Conservation (phyloP, 2,329 filamentous ascomycete genomes). For the Pyrenochaeta sp. region DNA sequence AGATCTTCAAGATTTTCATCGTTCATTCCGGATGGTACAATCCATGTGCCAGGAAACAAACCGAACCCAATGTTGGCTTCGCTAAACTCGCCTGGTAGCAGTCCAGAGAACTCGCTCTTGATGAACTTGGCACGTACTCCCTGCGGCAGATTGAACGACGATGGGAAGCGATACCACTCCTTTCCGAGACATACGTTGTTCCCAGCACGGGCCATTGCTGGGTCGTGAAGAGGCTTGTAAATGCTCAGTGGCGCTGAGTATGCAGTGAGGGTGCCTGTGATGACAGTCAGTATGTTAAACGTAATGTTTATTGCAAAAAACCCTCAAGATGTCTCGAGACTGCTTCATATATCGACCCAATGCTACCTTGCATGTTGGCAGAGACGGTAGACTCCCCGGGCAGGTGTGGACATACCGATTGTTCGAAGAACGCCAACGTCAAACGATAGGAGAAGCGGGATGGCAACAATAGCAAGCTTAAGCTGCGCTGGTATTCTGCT, state of each 20-base stretch:
- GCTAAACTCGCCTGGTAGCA: constrained; percentile 89
- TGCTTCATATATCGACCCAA: too few species aligned
- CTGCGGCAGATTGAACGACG: constrained; percentile 88
- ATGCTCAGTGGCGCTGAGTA: constrained; percentile 83
- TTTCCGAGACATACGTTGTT: constrained; percentile 89
- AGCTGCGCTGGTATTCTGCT: constrained; percentile 77
- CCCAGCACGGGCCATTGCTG: constrained; percentile 64
- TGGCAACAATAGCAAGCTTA: constrained; percentile 71
- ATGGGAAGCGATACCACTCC: constrained; percentile 98
- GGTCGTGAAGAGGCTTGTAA: constrained; percentile 71
- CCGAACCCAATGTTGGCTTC: constrained; percentile 75
- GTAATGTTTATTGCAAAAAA: not conserved
- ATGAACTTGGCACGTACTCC: constrained; percentile 87
- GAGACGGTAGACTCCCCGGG: too few species aligned
- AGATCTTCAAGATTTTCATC: constrained; percentile 87
- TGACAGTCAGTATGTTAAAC: not conserved
- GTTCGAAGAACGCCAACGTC: constrained; percentile 75
- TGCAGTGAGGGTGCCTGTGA: constrained; percentile 72
- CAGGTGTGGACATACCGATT: constrained; percentile 54
- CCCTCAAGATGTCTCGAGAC: too few species aligned
- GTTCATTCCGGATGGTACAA: constrained; percentile 86
- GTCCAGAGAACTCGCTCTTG: constrained; percentile 85
- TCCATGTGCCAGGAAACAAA: constrained; percentile 83
- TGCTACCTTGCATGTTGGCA: too few species aligned
- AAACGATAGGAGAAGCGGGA: constrained; percentile 69